These are phyloP conservation scores for Cardiospermum halicacabum DNA, from an alignment of 345 rosid genomes.

Conservation along the genomic window DNA sequence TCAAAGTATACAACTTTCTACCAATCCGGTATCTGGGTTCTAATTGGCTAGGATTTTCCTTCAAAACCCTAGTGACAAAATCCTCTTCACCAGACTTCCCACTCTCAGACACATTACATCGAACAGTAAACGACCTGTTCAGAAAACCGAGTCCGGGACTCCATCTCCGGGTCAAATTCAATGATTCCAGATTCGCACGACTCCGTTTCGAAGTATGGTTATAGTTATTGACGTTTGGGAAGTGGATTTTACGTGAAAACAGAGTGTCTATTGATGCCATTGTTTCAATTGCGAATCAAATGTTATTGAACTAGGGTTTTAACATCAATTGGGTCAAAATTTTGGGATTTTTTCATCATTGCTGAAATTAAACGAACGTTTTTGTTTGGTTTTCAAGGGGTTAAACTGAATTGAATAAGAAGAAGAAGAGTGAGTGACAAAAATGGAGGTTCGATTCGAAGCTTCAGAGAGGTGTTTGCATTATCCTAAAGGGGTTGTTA, in stretches of 20 bases:
- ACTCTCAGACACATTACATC: conserved; percentile 36
- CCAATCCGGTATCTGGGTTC: conserved; percentile 65
- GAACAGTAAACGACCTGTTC: conserved; percentile 45
- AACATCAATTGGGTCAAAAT: neutral
- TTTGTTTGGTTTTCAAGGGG: neutral
- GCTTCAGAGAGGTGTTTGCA: neutral
- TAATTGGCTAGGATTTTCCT: conserved; percentile 82
- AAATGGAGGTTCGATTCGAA: neutral
- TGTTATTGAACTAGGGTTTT: neutral
- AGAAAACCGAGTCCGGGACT: conserved; percentile 32
- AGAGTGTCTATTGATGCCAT: conserved; percentile 49
- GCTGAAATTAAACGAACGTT: conserved; percentile 1
- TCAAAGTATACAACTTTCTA: conserved; percentile 48
- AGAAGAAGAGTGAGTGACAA: neutral
- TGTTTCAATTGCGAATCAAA: neutral
- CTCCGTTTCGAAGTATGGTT: conserved; percentile 15
- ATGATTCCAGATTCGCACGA: conserved; percentile 6
- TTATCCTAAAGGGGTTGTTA: neutral
- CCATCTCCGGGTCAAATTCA: conserved; percentile 22
- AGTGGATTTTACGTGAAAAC: conserved; percentile 36
- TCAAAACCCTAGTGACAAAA: conserved; percentile 62
- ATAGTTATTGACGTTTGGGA: conserved; percentile 28
- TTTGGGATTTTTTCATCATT: neutral
- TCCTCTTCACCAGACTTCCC: conserved; percentile 36
- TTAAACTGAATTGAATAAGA: neutral